Evolutionary conservation across 306 rosid genomes (phyloP).

Genomic region (Gastrolobium bilobum): DNA sequence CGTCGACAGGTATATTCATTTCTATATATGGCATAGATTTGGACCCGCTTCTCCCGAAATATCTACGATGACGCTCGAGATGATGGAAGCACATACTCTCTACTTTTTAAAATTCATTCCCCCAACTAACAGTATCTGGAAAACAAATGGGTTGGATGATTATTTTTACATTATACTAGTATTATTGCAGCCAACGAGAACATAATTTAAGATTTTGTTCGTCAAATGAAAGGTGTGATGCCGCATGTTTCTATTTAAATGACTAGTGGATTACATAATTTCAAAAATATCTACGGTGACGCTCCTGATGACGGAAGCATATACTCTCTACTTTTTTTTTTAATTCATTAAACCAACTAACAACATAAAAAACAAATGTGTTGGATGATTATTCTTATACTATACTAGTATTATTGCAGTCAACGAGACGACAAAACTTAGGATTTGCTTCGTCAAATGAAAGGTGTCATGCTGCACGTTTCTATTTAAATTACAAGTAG

Average conservation of each 20-base stretch:
- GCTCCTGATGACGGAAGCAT: slow-evolving; percentile 57
- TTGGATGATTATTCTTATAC: slow-evolving; percentile 35
- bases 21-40: neutral
- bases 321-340: slow-evolving; percentile 36
- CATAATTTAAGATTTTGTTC: slow-evolving; percentile 39
- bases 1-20: slow-evolving; percentile 25
- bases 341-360: slow-evolving; percentile 48
- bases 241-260: neutral
- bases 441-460: slow-evolving; percentile 33
- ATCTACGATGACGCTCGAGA: slow-evolving; percentile 64
- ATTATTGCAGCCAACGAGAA: slow-evolving; percentile 40
- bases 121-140: slow-evolving; percentile 37
- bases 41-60: slow-evolving; percentile 54
- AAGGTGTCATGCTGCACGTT: slow-evolving; percentile 10
- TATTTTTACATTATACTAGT: slow-evolving; percentile 34
- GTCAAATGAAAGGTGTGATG: slow-evolving; percentile 21
- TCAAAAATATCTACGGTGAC: neutral
- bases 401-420: slow-evolving; percentile 39
- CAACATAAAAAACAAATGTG: slow-evolving; percentile 39
- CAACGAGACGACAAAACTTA: slow-evolving; percentile 40
- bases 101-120: slow-evolving; percentile 45
- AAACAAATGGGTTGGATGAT: slow-evolving; percentile 43
- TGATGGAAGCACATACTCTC: slow-evolving; percentile 59
- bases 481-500: neutral
- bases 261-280: neutral